phyloP scores from a whole-genome alignment of 768 basidiomycete species.

The Agrocybe praecox region DNA sequence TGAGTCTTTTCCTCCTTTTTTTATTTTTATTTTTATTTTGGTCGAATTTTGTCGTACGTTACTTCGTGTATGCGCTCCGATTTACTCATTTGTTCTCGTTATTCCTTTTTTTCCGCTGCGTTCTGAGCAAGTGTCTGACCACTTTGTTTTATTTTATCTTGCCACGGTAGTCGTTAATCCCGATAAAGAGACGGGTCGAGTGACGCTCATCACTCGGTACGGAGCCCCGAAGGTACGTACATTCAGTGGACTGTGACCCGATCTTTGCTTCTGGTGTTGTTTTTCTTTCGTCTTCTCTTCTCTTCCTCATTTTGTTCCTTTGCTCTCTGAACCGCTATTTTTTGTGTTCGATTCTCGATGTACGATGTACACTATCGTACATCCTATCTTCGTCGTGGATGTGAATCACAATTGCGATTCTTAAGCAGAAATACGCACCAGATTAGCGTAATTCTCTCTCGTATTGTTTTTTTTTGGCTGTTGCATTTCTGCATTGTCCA shows the following conservation, averaged over 20 bases:
- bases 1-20: slow-evolving; percentile 36
- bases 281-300: not conserved
- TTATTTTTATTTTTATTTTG: not conserved
- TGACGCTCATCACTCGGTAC: slow-evolving; percentile 93
- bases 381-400: too few species aligned
- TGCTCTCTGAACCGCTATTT: not conserved
- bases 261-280: not conserved
- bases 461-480: not conserved
- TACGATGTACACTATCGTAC: too few species aligned
- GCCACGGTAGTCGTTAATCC: slow-evolving; percentile 85
- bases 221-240: slow-evolving; percentile 77
- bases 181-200: slow-evolving; percentile 74
- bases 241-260: slow-evolving; percentile 1
- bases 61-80: too few species aligned
- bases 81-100: too few species aligned
- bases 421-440: not conserved
- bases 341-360: not conserved
- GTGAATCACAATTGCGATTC: too few species aligned
- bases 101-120: not conserved
- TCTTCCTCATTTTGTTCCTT: not conserved
- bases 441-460: not conserved
- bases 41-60: not conserved
- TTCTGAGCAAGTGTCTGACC: not conserved
- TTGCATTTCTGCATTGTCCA: not conserved
- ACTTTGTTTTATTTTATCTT: slow-evolving; percentile 10